Percentiles rank a stretch among this genome's conserved stretches.
These are phyloP conservation scores for Pseudofabraea citricarpa DNA, from an alignment of 2,329 filamentous ascomycete genomes.

Conservation along the genomic window DNA sequence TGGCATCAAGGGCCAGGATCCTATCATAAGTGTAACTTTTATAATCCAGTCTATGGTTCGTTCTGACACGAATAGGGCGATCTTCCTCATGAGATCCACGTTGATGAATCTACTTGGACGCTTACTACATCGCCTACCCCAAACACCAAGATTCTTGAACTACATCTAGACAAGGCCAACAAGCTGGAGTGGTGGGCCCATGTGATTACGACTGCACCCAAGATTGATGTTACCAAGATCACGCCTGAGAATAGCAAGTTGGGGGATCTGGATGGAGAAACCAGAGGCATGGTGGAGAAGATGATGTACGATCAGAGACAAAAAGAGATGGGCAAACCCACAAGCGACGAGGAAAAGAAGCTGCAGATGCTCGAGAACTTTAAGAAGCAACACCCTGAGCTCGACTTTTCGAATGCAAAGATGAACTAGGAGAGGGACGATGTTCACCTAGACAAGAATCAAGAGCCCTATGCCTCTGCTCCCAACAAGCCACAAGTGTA, in stretches of 20 bases:
- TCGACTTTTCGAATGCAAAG: constrained; percentile 69
- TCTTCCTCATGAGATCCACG: constrained; percentile 71
- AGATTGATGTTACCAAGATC: constrained; percentile 94
- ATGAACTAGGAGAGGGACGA: constrained; percentile 39
- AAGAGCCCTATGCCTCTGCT: too few species aligned
- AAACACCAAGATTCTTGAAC: constrained; percentile 65
- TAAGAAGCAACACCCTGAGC: constrained; percentile 49
- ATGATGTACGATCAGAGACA: constrained; percentile 99
- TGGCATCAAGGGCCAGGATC: constrained; percentile 81
- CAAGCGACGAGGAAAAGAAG: constrained; percentile 95
- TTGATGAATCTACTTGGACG: constrained; percentile 94
- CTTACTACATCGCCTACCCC: constrained; percentile 58
- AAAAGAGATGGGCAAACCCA: constrained; percentile 86
- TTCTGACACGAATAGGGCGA: constrained; percentile 60
- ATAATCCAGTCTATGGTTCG: neutral
- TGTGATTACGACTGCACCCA: constrained; percentile 79
- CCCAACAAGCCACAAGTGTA: too few species aligned
- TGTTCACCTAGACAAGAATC: too few species aligned
- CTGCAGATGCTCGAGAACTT: constrained; percentile 64
- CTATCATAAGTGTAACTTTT: constrained; percentile 68
- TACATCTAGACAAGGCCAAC: constrained; percentile 93
- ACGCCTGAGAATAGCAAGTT: constrained; percentile 88
- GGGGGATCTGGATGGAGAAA: constrained; percentile 90
- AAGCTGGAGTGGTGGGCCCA: constrained; percentile 99
- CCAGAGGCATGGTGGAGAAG: constrained; percentile 97